Conservation (phyloP, 345 rosid species). For the Litchi chinensis region DNA sequence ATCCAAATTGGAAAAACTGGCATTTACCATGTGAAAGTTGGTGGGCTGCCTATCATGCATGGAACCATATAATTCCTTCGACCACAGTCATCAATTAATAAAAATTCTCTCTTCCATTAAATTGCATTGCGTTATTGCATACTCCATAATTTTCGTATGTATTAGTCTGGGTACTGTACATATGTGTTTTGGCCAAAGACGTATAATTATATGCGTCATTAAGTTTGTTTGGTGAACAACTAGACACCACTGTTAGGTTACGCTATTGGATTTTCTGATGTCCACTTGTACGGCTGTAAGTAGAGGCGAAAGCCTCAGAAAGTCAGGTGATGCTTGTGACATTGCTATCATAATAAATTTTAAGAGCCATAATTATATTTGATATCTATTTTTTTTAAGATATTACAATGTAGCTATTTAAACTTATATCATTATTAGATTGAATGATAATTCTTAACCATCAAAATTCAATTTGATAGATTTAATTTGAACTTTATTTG, state of each 20-base stretch:
- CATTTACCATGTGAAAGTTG: not conserved
- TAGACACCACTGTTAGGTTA: not conserved
- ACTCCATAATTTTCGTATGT: not conserved
- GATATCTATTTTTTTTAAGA: no score
- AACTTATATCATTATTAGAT: no score
- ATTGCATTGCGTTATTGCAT: not conserved
- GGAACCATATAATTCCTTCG: not conserved
- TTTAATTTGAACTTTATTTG: no score
- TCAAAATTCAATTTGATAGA: no score
- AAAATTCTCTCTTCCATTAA: not conserved
- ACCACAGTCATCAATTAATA: not conserved
- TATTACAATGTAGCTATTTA: no score
- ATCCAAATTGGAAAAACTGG: not conserved
- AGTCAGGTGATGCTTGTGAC: not conserved
- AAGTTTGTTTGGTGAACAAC: conserved; percentile 7
- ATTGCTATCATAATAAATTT: not conserved
- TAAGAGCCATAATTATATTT: no score
- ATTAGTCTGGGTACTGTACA: not conserved
- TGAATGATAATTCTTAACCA: no score
- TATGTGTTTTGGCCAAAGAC: not conserved
- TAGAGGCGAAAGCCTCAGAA: not conserved
- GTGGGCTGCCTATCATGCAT: not conserved
- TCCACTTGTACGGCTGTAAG: not conserved
- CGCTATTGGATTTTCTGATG: not conserved
- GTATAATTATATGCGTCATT: not conserved